These are phyloP conservation scores for Plasmodium vivax DNA, from an alignment of 169 alveolate species.

Conservation along the genomic window DNA sequence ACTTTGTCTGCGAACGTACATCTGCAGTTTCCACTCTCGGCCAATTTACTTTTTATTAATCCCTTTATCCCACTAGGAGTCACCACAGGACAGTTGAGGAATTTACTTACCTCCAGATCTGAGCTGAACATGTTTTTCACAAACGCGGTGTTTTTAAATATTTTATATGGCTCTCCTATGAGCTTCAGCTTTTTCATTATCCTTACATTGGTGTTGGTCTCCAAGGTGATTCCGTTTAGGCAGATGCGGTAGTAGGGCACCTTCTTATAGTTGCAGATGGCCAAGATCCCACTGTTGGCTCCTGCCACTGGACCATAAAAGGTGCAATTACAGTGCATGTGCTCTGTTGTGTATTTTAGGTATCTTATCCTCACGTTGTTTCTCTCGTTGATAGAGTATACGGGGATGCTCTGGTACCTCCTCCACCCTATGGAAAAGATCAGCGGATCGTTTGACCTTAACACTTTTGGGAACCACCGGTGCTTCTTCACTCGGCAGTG, in stretches of 20 bases:
- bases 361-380: conserved; percentile 87
- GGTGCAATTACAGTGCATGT: conserved; percentile 95
- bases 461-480: conserved; percentile 97
- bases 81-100: conserved; percentile 96
- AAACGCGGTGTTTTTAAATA: conserved; percentile 98
- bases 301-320: conserved; percentile 97
- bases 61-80: conserved; percentile 99
- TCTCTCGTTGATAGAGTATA: conserved; percentile 95
- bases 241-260: conserved; percentile 94
- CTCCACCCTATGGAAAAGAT: conserved; percentile 99
- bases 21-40: conserved; percentile 96
- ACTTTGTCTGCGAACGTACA: conserved; percentile 99
- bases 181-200: conserved; percentile 95
- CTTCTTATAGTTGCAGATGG: conserved; percentile 86
- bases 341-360: conserved; percentile 97
- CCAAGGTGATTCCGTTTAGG: conserved; percentile 96
- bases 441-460: conserved; percentile 97
- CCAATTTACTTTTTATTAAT: conserved; percentile 95
- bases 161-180: conserved; percentile 98
- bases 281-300: conserved; percentile 90
- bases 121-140: conserved; percentile 98
- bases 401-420: conserved; percentile 98
- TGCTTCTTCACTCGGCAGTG: conserved; percentile 82
- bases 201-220: conserved; percentile 89
- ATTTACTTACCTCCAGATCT: conserved; percentile 97